Conservation (phyloP, 768 basidiomycete species). For the Pleurotus giganteus region DNA sequence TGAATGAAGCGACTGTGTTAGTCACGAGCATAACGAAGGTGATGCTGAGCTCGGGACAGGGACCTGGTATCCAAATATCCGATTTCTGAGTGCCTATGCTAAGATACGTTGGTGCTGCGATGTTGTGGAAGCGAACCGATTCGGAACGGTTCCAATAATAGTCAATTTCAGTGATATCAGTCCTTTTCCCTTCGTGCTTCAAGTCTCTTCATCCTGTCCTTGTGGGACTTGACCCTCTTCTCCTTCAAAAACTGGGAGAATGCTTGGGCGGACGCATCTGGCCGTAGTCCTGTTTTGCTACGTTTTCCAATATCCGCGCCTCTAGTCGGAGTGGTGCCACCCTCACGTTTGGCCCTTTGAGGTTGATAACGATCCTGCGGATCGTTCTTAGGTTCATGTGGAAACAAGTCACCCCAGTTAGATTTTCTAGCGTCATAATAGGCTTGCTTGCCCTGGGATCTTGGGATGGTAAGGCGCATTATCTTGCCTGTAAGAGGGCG, state of each 20-base stretch:
- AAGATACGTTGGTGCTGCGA: no score
- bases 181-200: constrained; percentile 9
- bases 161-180: neutral
- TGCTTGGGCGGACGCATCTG: constrained; percentile 16
- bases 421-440: constrained; percentile 96
- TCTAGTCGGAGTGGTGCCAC: constrained; percentile 23
- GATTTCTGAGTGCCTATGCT: constrained; percentile 51
- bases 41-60: constrained; percentile 80
- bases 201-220: constrained; percentile 16
- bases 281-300: constrained; percentile 29
- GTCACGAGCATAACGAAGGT: constrained; percentile 79
- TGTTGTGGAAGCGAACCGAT: no score
- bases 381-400: constrained; percentile 79
- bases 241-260: constrained; percentile 27
- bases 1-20: constrained; percentile 24
- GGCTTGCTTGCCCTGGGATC: constrained; percentile 91
- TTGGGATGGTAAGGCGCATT: constrained; percentile 88
- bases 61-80: constrained; percentile 86
- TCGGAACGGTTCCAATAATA: no score
- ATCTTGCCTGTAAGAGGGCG: constrained; percentile 68
- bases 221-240: constrained; percentile 32
- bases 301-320: constrained; percentile 61
- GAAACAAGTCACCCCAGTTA: constrained; percentile 93
- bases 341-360: constrained; percentile 26
- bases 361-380: constrained; percentile 63